A percentile compares a stretch with the other conserved stretches of the same genome.
Evolutionary conservation across 768 basidiomycete genomes (phyloP).

Genomic region (Tylopilus plumbeoviolaceoides): DNA sequence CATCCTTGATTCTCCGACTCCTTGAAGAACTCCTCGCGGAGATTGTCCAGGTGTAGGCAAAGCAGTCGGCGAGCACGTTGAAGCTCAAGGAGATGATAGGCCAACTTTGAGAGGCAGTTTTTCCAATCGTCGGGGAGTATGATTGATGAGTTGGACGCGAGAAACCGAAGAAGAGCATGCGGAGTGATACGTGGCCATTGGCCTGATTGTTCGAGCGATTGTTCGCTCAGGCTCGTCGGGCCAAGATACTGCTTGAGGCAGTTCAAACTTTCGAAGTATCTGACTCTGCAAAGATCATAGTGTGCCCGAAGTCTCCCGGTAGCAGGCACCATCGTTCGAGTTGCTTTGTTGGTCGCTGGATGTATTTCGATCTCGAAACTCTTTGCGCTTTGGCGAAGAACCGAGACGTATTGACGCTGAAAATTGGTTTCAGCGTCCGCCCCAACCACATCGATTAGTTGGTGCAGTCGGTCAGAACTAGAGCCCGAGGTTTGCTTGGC

Average conservation of each 20-base stretch:
- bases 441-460: constrained; percentile 3
- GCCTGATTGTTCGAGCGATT: constrained; percentile 16
- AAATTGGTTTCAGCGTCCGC: constrained; percentile 8
- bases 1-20: constrained; percentile 27
- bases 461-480: neutral
- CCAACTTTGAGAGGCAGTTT: constrained; percentile 25
- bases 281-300: constrained; percentile 6
- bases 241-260: constrained; percentile 4
- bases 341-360: too few species aligned
- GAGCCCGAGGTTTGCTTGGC: neutral
- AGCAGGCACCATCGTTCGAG: neutral
- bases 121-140: constrained; percentile 29
- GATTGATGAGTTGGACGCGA: constrained; percentile 25
- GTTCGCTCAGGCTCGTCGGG: constrained; percentile 17
- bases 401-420: constrained; percentile 7
- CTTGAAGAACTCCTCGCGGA: constrained; percentile 29
- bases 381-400: constrained; percentile 5
- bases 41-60: constrained; percentile 16
- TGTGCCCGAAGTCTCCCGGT: constrained; percentile 4
- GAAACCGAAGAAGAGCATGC: constrained; percentile 26
- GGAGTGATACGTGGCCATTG: constrained; percentile 38
- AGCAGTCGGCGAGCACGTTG: constrained; percentile 39
- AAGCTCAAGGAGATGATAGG: constrained; percentile 27
- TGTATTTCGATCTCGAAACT: constrained; percentile 4
- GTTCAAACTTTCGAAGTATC: constrained; percentile 1